Evolutionary conservation across 257 asterid genomes (phyloP), one percentile per base, ranked within the genome.

Genomic region (Scutellaria minor): DNA sequence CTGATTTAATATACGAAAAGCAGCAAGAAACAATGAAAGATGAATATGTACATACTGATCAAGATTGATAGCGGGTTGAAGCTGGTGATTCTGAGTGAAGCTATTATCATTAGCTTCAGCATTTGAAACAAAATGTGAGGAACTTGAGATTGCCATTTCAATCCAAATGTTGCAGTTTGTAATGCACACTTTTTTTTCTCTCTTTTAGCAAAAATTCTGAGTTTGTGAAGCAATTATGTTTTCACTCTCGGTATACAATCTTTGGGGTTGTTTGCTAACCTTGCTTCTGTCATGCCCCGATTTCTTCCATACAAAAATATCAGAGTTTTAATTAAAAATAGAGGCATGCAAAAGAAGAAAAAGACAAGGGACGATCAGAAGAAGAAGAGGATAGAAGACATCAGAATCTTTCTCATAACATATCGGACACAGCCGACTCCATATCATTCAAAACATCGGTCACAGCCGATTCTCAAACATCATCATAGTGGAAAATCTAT

Each of bases 1-100:
- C 0, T 20, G 60, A 54, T 20, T 54, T 15, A 53, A 15, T 24
- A 5, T 20, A 55, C 1, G 8, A 24, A 55, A 55, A 55, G 7
- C 10, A 7, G 12, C 27, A 27, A 6, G 0, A 35, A 37, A 55
- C 5, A 31, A 31, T 2, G 37, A 55, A 1, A n/a, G 41, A 22
- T 12, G 3, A 5, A 14, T 9, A 24, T 24, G 2, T 24, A 78
- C 85, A 68, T 75, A 89, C 93, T 87, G 90, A 75, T 89, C 93
- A 9, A 89, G 85, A 71, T 84, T 83, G 82, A 86, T 41, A 9
- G 67, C 61, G 41, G 59, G 46, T 6, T 71, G 64, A 5, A 56
- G 20, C 7, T 64, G 41, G 6, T 44, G 59, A 13, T 48, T 62
- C 4, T 31, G 37, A 31, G 27, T 71, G 64, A 5, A 56, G 14